Conservation (phyloP, 1,139 yeast species). For the Meyerozyma smithsonii region DNA sequence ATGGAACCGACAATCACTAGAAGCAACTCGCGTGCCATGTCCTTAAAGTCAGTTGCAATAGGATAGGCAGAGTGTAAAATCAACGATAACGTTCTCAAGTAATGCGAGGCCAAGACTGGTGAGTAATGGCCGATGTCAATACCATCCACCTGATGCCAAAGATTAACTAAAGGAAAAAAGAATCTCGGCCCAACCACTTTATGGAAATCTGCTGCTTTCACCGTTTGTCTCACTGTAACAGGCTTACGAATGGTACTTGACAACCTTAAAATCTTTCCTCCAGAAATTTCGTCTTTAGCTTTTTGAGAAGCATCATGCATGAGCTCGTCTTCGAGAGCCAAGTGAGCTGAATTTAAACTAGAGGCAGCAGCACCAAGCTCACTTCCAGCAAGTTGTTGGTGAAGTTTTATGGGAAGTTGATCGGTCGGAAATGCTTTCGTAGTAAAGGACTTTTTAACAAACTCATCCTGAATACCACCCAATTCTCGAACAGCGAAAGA, state of each 20-base stretch:
- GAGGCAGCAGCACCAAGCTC: background rate
- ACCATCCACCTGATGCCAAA: slow-evolving; percentile 47
- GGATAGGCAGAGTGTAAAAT: slow-evolving; percentile 58
- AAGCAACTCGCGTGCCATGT: slow-evolving; percentile 55
- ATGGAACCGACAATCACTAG: slow-evolving; percentile 29
- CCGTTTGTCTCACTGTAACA: no score
- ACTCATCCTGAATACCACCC: slow-evolving; percentile 50
- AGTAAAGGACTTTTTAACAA: slow-evolving; percentile 31
- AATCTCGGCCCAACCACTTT: slow-evolving; percentile 42
- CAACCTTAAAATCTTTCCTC: slow-evolving; percentile 49
- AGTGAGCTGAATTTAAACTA: slow-evolving; percentile 6
- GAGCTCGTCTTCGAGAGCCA: slow-evolving; percentile 26
- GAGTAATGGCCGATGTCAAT: slow-evolving; percentile 53
- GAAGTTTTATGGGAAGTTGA: slow-evolving; percentile 44
- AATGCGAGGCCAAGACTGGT: slow-evolving; percentile 52
- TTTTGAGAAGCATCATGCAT: slow-evolving; percentile 34
- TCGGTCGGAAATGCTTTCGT: slow-evolving; percentile 33
- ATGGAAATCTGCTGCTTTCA: slow-evolving; percentile 35
- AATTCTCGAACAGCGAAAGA: slow-evolving; percentile 59
- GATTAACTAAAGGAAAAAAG: slow-evolving; percentile 52
- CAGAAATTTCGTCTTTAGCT: slow-evolving; percentile 36
- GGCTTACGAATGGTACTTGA: slow-evolving; percentile 31
- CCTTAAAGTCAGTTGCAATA: slow-evolving; percentile 41
- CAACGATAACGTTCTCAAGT: slow-evolving; percentile 52
- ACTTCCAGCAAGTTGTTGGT: slow-evolving; percentile 25